Percentiles rank a stretch among this genome's conserved stretches.
Conservation (phyloP, 2,329 filamentous ascomycete species). For the Macroventuria anomochaeta region DNA sequence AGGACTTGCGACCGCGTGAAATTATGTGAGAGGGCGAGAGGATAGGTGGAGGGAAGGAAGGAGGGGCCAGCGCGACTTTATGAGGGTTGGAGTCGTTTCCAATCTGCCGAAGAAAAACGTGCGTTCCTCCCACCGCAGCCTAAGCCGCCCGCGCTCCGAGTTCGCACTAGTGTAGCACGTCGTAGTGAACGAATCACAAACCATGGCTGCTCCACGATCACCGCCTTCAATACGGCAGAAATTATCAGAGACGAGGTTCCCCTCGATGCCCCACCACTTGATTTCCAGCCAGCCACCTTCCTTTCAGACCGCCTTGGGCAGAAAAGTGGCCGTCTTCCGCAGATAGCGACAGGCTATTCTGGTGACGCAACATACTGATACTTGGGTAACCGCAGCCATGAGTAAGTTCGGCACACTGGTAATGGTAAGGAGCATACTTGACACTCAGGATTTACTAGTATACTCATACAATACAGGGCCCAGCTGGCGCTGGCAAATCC, state of each 20-base stretch:
- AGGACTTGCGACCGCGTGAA: slow-evolving; percentile 48
- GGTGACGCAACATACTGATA: slow-evolving; percentile 10
- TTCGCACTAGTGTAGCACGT: slow-evolving; percentile 12
- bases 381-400: slow-evolving; percentile 65
- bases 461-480: slow-evolving; percentile 60
- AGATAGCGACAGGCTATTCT: neutral
- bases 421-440: slow-evolving; percentile 62
- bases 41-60: slow-evolving; percentile 24
- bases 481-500: slow-evolving; percentile 93
- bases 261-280: slow-evolving; percentile 18
- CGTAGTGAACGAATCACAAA: too few species aligned
- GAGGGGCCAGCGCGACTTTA: slow-evolving; percentile 41
- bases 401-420: slow-evolving; percentile 94
- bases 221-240: slow-evolving; percentile 21
- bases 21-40: slow-evolving; percentile 34
- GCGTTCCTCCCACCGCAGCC: slow-evolving; percentile 21
- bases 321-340: slow-evolving; percentile 9
- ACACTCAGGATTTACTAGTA: too few species aligned
- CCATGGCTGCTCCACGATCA: too few species aligned
- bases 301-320: slow-evolving; percentile 16
- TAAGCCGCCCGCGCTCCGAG: slow-evolving; percentile 12
- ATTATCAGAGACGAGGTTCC: slow-evolving; percentile 7
- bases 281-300: neutral
- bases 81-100: slow-evolving; percentile 26
- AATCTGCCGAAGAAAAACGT: slow-evolving; percentile 42